Conservation (phyloP, 1,139 yeast species). For the Hemisphaericaspora xylanilytica region DNA sequence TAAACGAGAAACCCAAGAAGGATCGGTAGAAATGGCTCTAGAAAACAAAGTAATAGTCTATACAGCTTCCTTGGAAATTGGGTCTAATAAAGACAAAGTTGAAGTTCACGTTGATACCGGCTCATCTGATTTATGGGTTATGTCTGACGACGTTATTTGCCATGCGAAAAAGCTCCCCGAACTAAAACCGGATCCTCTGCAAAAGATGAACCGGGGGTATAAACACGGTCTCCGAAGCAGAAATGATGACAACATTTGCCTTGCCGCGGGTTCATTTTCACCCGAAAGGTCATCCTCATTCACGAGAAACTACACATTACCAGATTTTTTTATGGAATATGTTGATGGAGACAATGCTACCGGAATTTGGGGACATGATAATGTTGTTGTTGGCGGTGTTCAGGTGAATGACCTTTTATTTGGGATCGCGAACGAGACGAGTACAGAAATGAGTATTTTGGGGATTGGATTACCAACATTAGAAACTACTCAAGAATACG, state of each 20-base stretch:
- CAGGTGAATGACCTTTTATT: constrained; percentile 47
- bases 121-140: constrained; percentile 28
- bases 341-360: constrained; percentile 61
- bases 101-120: constrained; percentile 28
- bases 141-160: constrained; percentile 8
- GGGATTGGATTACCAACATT: constrained; percentile 57
- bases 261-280: constrained; percentile 39
- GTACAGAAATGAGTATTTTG: constrained; percentile 46
- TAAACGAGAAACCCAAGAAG: constrained; percentile 35
- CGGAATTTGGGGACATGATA: constrained; percentile 59
- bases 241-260: constrained; percentile 26
- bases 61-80: constrained; percentile 15
- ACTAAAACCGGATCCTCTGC: no score
- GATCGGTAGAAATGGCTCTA: constrained; percentile 16
- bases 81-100: constrained; percentile 20
- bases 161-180: no score
- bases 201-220: no score
- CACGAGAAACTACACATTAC: constrained; percentile 29
- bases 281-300: constrained; percentile 34
- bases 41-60: neutral
- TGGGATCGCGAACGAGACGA: constrained; percentile 48
- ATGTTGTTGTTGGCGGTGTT: constrained; percentile 36
- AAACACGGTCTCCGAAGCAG: constrained; percentile 5
- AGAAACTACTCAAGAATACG: constrained; percentile 34
- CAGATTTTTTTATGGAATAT: constrained; percentile 45